phyloP scores from a whole-genome alignment of 2,329 filamentous ascomycete species.

The Curvularia verruculosa region DNA sequence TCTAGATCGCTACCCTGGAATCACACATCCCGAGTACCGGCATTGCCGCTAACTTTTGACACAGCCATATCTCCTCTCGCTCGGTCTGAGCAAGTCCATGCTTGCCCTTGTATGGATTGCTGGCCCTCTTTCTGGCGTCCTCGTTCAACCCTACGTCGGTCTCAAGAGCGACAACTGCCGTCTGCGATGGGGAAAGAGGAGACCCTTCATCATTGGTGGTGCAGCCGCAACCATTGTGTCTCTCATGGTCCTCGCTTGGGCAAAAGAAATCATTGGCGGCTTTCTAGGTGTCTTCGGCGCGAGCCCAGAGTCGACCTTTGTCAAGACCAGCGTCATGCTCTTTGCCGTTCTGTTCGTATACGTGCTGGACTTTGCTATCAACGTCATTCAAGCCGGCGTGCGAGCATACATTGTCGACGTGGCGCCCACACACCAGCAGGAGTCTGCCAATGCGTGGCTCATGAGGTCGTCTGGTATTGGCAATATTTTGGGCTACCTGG shows the following conservation, averaged over 20 bases:
- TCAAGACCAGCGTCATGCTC: conserved; percentile 71
- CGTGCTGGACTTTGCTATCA: conserved; percentile 91
- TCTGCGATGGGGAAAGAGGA: conserved; percentile 56
- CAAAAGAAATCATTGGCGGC: conserved; percentile 64
- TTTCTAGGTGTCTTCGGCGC: conserved; percentile 74
- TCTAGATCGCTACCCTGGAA: not conserved
- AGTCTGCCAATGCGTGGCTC: conserved; percentile 92
- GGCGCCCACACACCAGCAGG: conserved; percentile 90
- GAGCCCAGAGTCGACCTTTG: conserved; percentile 66
- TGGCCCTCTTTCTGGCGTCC: conserved; percentile 59
- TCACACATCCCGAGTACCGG: not conserved
- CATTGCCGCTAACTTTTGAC: not conserved
- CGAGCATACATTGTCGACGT: conserved; percentile 94
- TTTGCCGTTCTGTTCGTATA: conserved; percentile 88
- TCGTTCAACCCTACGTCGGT: conserved; percentile 62
- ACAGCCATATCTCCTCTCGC: conserved; percentile 59
- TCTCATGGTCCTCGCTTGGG: conserved; percentile 58
- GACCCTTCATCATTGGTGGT: conserved; percentile 60
- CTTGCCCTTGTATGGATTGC: conserved; percentile 62
- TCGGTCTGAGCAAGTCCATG: conserved; percentile 60
- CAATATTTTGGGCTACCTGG: conserved; percentile 88
- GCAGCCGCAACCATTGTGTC: conserved; percentile 57
- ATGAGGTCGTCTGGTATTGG: conserved; percentile 84
- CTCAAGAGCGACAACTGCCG: conserved; percentile 59
- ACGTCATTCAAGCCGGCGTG: conserved; percentile 91